A percentile compares a stretch with the other conserved stretches of the same genome.
phyloP scores from a whole-genome alignment of 495 filamentous ascomycete genomes.

The Aspergillus leporis region DNA sequence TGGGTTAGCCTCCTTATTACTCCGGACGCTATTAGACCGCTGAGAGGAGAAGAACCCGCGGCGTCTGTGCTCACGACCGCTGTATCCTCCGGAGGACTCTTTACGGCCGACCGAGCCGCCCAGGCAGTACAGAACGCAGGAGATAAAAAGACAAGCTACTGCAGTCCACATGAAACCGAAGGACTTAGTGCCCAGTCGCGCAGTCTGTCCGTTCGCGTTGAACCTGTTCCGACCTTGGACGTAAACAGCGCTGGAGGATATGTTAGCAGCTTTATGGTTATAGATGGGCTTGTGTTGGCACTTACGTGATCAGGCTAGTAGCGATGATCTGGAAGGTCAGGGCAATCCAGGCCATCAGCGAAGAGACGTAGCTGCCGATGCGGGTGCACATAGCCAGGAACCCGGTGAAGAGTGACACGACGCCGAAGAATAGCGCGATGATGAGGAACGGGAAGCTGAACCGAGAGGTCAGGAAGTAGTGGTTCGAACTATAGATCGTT shows the following conservation, averaged over 20 bases:
- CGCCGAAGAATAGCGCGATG: constrained; percentile 66
- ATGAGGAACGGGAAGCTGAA: constrained; percentile 75
- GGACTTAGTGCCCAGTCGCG: constrained; percentile 68
- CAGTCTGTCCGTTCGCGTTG: constrained; percentile 51
- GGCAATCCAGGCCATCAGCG: constrained; percentile 52
- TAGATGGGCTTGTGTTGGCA: constrained; percentile 8
- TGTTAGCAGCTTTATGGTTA: constrained; percentile 19
- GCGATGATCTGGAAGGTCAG: constrained; percentile 63
- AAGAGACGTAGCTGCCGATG: constrained; percentile 61
- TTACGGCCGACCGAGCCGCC: constrained; percentile 39
- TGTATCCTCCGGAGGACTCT: constrained; percentile 43
- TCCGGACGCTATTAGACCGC: constrained; percentile 35
- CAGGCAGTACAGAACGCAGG: constrained; percentile 70
- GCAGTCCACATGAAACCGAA: constrained; percentile 89
- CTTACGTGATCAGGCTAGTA: constrained; percentile 72
- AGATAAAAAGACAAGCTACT: constrained; percentile 66
- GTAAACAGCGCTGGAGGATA: constrained; percentile 60
- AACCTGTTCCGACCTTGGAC: constrained; percentile 77
- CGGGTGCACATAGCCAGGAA: constrained; percentile 62
- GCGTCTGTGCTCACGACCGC: constrained; percentile 41
- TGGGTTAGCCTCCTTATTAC: constrained; percentile 39
- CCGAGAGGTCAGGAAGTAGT: constrained; percentile 65
- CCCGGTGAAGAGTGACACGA: constrained; percentile 59
- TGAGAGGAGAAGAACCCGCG: constrained; percentile 46
- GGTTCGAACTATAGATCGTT: constrained; percentile 40